Evolutionary conservation across 2,329 filamentous ascomycete genomes (phyloP).

Genomic region (Aspergillus spinulosporus): DNA sequence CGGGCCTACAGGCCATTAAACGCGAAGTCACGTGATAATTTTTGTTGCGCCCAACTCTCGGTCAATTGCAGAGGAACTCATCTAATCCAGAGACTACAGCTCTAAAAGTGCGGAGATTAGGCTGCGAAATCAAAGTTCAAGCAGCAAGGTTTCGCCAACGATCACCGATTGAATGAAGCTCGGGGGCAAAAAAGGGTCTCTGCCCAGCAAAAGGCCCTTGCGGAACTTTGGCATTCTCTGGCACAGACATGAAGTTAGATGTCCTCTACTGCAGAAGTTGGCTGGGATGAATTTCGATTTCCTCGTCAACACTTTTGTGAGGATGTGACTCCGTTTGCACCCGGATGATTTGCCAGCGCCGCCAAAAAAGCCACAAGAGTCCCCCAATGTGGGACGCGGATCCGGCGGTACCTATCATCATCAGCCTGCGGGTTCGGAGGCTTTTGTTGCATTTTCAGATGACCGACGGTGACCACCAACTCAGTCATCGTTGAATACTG

Average conservation of each 20-base stretch:
- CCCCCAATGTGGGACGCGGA: slow-evolving; percentile 32
- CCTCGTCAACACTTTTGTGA: slow-evolving; percentile 10
- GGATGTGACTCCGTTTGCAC: slow-evolving; percentile 22
- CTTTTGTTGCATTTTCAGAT: slow-evolving; percentile 24
- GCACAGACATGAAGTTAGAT: neutral
- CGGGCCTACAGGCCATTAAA: slow-evolving; percentile 24
- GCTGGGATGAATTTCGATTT: slow-evolving; percentile 8
- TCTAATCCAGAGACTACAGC: slow-evolving; percentile 7
- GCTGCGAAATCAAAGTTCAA: neutral
- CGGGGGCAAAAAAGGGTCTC: neutral
- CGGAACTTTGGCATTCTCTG: neutral
- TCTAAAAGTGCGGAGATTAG: slow-evolving; percentile 9
- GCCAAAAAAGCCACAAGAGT: slow-evolving; percentile 28
- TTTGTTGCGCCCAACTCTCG: neutral
- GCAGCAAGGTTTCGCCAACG: neutral
- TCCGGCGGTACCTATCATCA: slow-evolving; percentile 36
- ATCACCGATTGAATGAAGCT: neutral
- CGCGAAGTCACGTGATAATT: slow-evolving; percentile 37
- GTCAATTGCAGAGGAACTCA: neutral
- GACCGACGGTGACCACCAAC: slow-evolving; percentile 4
- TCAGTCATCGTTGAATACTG: slow-evolving; percentile 10
- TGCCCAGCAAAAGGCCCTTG: slow-evolving; percentile 5
- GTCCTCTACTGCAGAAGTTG: neutral
- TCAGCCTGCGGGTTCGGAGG: slow-evolving; percentile 24
- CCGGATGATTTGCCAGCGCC: slow-evolving; percentile 22